phyloP scores from a whole-genome alignment of 306 rosid species.

The Pyrus bretschneideri region DNA sequence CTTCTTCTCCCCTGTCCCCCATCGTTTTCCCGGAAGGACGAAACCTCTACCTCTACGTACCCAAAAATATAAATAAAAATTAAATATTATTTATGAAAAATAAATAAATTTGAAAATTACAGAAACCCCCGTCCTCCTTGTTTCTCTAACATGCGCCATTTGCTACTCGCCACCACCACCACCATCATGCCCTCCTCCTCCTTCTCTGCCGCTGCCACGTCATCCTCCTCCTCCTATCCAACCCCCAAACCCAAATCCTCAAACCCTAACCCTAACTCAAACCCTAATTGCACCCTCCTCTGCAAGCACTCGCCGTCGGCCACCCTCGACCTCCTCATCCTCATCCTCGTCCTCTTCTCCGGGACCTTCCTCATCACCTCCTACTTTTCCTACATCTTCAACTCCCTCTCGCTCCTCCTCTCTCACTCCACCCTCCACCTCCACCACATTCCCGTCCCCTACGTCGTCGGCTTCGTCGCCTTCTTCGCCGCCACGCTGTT shows the following conservation, averaged over 20 bases:
- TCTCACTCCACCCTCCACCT: constrained; percentile 32
- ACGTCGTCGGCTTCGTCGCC: constrained; percentile 40
- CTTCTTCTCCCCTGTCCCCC: not conserved
- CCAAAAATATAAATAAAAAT: not conserved
- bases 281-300: constrained; percentile 31
- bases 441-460: constrained; percentile 31
- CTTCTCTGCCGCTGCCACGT: constrained; percentile 25
- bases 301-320: constrained; percentile 86
- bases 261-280: constrained; percentile 21
- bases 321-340: constrained; percentile 79
- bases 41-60: not conserved
- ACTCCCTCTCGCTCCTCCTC: constrained; percentile 72
- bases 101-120: not conserved
- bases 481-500: constrained; percentile 28
- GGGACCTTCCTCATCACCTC: constrained; percentile 80
- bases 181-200: constrained; percentile 23
- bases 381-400: constrained; percentile 84
- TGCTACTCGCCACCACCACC: constrained; percentile 23
- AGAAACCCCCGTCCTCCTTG: constrained; percentile 6
- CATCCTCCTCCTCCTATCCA: constrained; percentile 13
- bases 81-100: no score
- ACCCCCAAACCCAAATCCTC: constrained; percentile 42
- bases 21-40: not conserved
- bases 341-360: constrained; percentile 71
- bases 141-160: constrained; percentile 47